Percentiles rank a stretch among this genome's conserved stretches.
Evolutionary conservation across 2,329 filamentous ascomycete species (phyloP).

Genomic region (Orbilia brochopaga): DNA sequence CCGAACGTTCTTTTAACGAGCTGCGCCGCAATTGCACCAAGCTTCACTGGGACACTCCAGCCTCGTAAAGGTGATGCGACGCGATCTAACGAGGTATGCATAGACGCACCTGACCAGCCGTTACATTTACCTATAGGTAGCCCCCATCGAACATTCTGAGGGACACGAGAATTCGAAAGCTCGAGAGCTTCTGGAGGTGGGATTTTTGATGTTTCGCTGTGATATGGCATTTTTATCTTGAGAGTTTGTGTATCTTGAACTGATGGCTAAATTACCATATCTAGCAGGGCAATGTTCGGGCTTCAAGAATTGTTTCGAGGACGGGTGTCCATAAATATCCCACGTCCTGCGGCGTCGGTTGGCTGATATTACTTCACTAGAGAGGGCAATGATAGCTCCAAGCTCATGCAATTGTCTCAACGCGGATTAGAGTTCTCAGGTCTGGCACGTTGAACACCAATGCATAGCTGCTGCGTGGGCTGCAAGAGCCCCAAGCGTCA

Average conservation of each 20-base stretch:
- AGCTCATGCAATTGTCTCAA: too few relatives aligned
- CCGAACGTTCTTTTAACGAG: too few relatives aligned
- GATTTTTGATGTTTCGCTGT: background rate
- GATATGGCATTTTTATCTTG: background rate
- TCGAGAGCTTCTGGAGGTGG: background rate
- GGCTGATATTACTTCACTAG: too few relatives aligned
- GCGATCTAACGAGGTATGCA: constrained; percentile 29
- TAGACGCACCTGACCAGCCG: constrained; percentile 18
- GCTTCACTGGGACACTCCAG: constrained; percentile 18
- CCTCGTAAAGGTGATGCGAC: constrained; percentile 29
- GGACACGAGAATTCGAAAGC: background rate
- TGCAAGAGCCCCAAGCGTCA: too few relatives aligned
- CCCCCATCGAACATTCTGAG: background rate
- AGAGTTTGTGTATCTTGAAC: background rate
- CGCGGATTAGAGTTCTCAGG: too few relatives aligned
- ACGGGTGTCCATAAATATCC: too few relatives aligned
- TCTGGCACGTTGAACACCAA: too few relatives aligned
- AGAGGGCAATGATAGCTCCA: too few relatives aligned
- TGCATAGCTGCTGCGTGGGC: too few relatives aligned
- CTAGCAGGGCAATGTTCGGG: background rate
- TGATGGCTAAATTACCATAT: background rate
- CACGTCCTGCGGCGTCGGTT: too few relatives aligned
- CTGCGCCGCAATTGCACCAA: constrained; percentile 1
- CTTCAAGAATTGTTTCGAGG: background rate
- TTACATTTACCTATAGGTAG: constrained; percentile 8